phyloP scores from a whole-genome alignment of 2,329 filamentous ascomycete species.

The Aspergillus sclerotialis region DNA sequence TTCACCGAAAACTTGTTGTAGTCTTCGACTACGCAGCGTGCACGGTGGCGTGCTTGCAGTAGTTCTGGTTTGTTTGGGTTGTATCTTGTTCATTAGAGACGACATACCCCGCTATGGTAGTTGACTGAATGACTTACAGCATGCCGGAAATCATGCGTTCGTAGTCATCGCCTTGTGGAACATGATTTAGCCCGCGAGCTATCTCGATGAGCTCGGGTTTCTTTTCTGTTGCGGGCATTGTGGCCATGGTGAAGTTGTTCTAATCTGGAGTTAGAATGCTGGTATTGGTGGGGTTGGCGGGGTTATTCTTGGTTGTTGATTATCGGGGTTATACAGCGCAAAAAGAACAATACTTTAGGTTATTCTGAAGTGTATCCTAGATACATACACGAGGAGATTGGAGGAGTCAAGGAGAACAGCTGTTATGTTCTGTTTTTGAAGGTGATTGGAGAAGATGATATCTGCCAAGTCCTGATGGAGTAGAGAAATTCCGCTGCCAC shows the following conservation, averaged over 20 bases:
- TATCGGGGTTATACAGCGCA: too few species aligned
- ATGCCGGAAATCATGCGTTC: conserved; percentile 31
- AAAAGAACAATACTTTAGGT: too few species aligned
- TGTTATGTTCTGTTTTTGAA: not conserved
- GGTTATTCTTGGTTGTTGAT: too few species aligned
- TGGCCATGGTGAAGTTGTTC: not conserved
- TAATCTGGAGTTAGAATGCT: too few species aligned
- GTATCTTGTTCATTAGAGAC: conserved; percentile 15
- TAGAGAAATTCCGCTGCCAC: too few species aligned
- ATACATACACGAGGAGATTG: too few species aligned
- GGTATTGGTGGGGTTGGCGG: too few species aligned
- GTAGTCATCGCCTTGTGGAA: conserved; percentile 27
- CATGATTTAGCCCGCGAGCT: conserved; percentile 16
- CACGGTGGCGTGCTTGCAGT: conserved; percentile 21
- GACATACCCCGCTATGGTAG: not conserved
- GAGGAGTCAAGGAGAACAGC: not conserved
- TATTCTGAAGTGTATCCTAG: not conserved
- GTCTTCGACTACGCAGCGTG: conserved; percentile 18
- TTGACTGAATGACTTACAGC: conserved; percentile 16
- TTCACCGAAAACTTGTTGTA: conserved; percentile 24
- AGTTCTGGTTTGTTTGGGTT: conserved; percentile 20
- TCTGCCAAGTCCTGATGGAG: not conserved
- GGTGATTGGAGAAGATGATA: conserved; percentile 1
- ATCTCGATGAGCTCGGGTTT: conserved; percentile 24
- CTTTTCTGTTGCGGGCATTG: conserved; percentile 19